Conservation (phyloP, 345 rosid genomes). For the Excoecaria agallocha region DNA sequence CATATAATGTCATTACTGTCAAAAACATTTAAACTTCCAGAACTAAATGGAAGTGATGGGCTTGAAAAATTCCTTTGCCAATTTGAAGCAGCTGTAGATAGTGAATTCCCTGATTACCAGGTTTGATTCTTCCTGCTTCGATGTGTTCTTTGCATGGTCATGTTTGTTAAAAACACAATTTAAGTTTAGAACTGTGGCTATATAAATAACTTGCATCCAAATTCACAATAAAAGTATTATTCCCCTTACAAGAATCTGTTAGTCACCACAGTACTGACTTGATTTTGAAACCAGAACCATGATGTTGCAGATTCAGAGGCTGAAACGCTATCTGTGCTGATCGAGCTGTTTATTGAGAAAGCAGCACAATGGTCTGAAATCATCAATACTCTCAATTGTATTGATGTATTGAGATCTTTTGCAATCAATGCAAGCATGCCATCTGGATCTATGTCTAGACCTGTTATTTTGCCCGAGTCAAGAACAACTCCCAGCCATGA, state of each 20-base stretch:
- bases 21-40: constrained; percentile 58
- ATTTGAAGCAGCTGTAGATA: constrained; percentile 87
- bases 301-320: constrained; percentile 67
- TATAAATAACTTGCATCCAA: neutral
- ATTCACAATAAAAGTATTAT: no score
- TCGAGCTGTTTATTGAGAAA: constrained; percentile 77
- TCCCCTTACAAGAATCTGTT: neutral
- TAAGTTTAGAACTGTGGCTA: neutral
- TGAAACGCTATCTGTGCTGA: constrained; percentile 67
- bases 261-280: constrained; percentile 13
- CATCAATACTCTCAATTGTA: constrained; percentile 67
- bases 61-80: constrained; percentile 63
- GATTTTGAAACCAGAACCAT: constrained; percentile 57
- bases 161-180: neutral
- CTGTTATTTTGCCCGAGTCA: constrained; percentile 55
- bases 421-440: constrained; percentile 59
- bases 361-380: constrained; percentile 75
- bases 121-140: constrained; percentile 37
- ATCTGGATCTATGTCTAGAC: constrained; percentile 62
- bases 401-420: constrained; percentile 74
- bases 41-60: constrained; percentile 52
- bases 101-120: constrained; percentile 93
- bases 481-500: constrained; percentile 33
- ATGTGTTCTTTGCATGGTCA: neutral
- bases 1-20: constrained; percentile 38